These are phyloP conservation scores for Globisporangium spiculum DNA, from an alignment of 352 stramenopile genomes.

Conservation along the genomic window DNA sequence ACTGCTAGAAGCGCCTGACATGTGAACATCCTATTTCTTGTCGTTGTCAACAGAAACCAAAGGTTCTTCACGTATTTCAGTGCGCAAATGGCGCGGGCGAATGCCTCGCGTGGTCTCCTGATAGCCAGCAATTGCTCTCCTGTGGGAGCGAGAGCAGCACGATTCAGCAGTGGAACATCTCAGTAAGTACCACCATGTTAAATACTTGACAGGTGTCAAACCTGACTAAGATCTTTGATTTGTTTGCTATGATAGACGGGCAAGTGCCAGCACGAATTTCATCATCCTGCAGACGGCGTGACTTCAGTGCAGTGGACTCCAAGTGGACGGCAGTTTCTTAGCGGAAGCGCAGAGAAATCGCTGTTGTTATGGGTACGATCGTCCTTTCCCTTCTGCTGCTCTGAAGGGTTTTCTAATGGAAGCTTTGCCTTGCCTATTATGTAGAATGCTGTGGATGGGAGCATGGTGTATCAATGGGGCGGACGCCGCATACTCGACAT, in stretches of 20 bases:
- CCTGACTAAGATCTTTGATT: background rate
- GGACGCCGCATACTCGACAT: slow-evolving; percentile 60
- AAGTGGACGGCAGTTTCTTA: slow-evolving; percentile 59
- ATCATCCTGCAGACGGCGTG: slow-evolving; percentile 55
- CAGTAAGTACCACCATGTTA: slow-evolving; percentile 24
- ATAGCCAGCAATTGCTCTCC: slow-evolving; percentile 53
- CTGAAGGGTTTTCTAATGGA: background rate
- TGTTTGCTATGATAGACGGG: slow-evolving; percentile 32
- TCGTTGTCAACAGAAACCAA: slow-evolving; percentile 19
- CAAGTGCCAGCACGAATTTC: slow-evolving; percentile 41
- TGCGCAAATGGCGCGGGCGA: slow-evolving; percentile 45
- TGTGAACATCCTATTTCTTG: background rate
- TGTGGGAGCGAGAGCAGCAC: slow-evolving; percentile 47
- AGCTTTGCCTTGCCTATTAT: background rate
- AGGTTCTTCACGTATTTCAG: slow-evolving; percentile 39
- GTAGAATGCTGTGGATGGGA: slow-evolving; percentile 50
- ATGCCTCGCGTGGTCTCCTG: slow-evolving; percentile 66
- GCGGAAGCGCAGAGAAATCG: slow-evolving; percentile 68
- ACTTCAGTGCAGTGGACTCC: slow-evolving; percentile 55
- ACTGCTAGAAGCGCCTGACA: background rate
- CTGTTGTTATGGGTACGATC: slow-evolving; percentile 70
- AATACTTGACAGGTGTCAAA: background rate
- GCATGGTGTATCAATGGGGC: slow-evolving; percentile 66
- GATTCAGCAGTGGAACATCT: slow-evolving; percentile 67
- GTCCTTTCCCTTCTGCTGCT: background rate